Base-by-base conservation (phyloP, 2,329 filamentous ascomycete species). In the Penicillium sclerotiorum region DNA sequence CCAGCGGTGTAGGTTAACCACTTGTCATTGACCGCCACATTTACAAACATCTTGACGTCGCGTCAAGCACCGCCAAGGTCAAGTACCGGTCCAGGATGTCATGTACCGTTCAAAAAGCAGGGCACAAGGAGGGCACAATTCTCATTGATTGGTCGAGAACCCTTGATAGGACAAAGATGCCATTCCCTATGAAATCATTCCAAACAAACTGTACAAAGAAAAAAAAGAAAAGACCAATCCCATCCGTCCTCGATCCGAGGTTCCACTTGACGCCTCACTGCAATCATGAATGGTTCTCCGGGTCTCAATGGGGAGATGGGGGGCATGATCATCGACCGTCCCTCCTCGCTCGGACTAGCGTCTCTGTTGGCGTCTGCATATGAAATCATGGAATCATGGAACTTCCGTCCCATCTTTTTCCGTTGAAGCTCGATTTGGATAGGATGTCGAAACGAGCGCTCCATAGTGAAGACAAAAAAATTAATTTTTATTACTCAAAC, bases 321-420 rank as follows among this genome's bases (percentile, higher is more conserved):
- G 50, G 28, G 54, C 51, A 52, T 50, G 55, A 58, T 58, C 55
- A 43, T 48, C 55, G 28, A 22, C 38, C 30, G 30, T 32, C 20
- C 21, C 43, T 37, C 38, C 45, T 56, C 37, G 45, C 49, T 51
- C 35, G 11, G 49, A 46, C 20, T 52, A 53, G 53, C 42, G 45
- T 23, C n/a, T 23, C 21, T n/a, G 23, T 51, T 25, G 17, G 43
- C 17, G 8, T 30, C 28, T 45, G 48, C 48, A 52, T 40, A 50
- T 36, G 33, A 36, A 36, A 36, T 20, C 33, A 36, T 36, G 33
- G 33, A 18, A 36, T 8, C 12, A n/a, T 8, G 15, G 15, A 18
- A 6, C 20, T 28, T 28, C 25, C 3, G 13, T 28, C 13, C 6
- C 25, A 9, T 28, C 6, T 13, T 8, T 28, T 28, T 28, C 13